Conservation (phyloP, 805 yeast genomes). For the Metschnikowia noctiluminum region DNA sequence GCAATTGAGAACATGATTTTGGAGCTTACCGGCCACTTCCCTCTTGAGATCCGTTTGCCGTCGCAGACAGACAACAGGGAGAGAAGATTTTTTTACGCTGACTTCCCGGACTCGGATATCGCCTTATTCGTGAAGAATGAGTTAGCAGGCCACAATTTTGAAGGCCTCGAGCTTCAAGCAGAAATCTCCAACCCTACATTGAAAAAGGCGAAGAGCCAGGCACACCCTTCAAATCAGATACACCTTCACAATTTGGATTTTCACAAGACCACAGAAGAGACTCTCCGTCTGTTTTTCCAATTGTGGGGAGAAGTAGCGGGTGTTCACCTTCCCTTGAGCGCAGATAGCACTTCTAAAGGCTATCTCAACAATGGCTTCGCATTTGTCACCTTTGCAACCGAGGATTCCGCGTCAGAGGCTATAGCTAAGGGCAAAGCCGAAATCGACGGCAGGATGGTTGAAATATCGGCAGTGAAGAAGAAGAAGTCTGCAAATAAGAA, state of each 20-base stretch:
- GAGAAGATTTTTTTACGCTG: slow-evolving; percentile 74
- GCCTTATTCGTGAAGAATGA: slow-evolving; percentile 36
- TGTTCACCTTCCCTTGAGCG: slow-evolving; percentile 46
- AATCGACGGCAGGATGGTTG: slow-evolving; percentile 46
- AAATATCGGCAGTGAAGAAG: slow-evolving; percentile 47
- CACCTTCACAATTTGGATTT: slow-evolving; percentile 53
- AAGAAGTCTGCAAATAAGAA: slow-evolving; percentile 16
- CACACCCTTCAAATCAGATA: slow-evolving; percentile 41
- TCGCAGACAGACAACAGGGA: slow-evolving; percentile 50
- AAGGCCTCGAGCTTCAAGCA: slow-evolving; percentile 44
- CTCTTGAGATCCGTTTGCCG: slow-evolving; percentile 59
- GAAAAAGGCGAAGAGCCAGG: slow-evolving; percentile 21
- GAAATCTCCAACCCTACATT: slow-evolving; percentile 58
- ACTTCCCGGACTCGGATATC: slow-evolving; percentile 47
- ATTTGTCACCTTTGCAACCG: slow-evolving; percentile 48
- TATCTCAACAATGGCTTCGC: slow-evolving; percentile 60
- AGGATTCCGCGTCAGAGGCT: slow-evolving; percentile 47
- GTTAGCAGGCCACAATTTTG: slow-evolving; percentile 24
- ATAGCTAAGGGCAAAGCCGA: slow-evolving; percentile 37
- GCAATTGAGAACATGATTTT: slow-evolving; percentile 42
- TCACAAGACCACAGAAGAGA: slow-evolving; percentile 34
- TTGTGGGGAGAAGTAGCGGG: slow-evolving; percentile 53
- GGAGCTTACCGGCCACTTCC: slow-evolving; percentile 27
- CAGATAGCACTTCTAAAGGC: slow-evolving; percentile 28
- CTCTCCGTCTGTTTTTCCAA: slow-evolving; percentile 40